These are phyloP conservation scores for Phialophora verrucosa DNA, from an alignment of 2,329 filamentous ascomycete species.

Conservation along the genomic window DNA sequence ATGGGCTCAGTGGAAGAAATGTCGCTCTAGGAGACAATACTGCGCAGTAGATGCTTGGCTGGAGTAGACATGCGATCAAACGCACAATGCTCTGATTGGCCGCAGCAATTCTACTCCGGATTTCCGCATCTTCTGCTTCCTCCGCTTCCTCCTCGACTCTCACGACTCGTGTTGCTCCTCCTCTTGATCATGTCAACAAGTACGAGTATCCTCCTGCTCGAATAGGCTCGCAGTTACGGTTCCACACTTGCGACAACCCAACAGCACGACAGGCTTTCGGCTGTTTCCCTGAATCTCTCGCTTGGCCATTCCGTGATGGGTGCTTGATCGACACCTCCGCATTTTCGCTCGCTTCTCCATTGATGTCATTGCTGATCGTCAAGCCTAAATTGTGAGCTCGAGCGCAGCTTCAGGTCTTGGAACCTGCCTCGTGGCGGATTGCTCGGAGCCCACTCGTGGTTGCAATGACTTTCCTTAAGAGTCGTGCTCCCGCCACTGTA, in stretches of 20 bases:
- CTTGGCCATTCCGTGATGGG: conserved; percentile 22
- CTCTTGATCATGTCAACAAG: background rate
- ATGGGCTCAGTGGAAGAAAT: background rate
- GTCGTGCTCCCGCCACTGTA: background rate
- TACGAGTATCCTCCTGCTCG: background rate
- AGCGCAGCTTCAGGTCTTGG: background rate
- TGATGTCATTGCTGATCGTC: conserved; percentile 27
- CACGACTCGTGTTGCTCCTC: background rate
- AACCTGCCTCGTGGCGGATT: background rate
- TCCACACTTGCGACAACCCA: background rate
- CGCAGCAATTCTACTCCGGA: background rate
- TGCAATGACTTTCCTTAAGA: conserved; percentile 16
- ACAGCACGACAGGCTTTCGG: conserved; percentile 3
- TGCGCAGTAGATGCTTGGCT: background rate
- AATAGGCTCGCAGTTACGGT: background rate
- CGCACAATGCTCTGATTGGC: background rate
- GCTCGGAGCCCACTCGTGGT: background rate
- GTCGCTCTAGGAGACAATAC: background rate
- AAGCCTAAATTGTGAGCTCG: background rate
- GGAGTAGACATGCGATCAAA: background rate
- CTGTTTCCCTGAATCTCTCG: conserved; percentile 21
- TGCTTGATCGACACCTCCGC: conserved; percentile 26
- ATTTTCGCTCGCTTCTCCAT: conserved; percentile 14
- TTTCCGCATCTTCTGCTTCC: background rate
- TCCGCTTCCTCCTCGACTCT: background rate